Evolutionary conservation across 495 filamentous ascomycete genomes (phyloP), one percentile per base, ranked within the genome.

Genomic region (Opeltia flavorubescens): DNA sequence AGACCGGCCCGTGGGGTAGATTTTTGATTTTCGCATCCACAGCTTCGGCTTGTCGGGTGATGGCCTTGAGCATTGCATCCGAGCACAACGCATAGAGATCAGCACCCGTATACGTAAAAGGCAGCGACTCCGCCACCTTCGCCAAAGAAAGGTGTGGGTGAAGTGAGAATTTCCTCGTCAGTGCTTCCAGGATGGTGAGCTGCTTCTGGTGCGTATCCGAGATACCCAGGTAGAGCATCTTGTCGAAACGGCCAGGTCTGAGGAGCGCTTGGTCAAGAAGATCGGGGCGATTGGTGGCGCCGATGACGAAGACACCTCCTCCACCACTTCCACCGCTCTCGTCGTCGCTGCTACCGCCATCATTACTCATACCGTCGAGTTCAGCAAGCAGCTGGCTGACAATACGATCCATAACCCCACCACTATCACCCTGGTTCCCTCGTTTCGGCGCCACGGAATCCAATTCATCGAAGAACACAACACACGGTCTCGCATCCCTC

Each of bases 401-500:
- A 53, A 99, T 96, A 50, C 91, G 81, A 63, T 99, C 91, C 93
- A 96, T 99, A 28, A 99, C 91, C 62, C 91, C 91, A 39, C 93
- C 93, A 47, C 86, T 94, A 61, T 99, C 91, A 36, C 91, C 91
- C 61, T 98, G 91, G 57, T 99, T 96, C 17, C 91, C 91, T 57
- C 91, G 70, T 69, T 99, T 99, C 1, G 91, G 91, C 13, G 91
- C 91, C 7, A 99, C 93, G 0, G 87, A 94, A 56, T 99, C 91
- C 54, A 99, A 61, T 64, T 99, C 91, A 54, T 99, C 91, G 55
- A 98, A 98, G 72, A 98, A 98, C 21, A 98, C 91, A 35, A 96
- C 89, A 53, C 91, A 98, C 1, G 91, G 91, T n/a, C 89, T 70
- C 7, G 91, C 91, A 64, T 96, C 91, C 7, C 93, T 72, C 6